phyloP scores from a whole-genome alignment of 2,329 filamentous ascomycete genomes.

The Aspergillus sp. region DNA sequence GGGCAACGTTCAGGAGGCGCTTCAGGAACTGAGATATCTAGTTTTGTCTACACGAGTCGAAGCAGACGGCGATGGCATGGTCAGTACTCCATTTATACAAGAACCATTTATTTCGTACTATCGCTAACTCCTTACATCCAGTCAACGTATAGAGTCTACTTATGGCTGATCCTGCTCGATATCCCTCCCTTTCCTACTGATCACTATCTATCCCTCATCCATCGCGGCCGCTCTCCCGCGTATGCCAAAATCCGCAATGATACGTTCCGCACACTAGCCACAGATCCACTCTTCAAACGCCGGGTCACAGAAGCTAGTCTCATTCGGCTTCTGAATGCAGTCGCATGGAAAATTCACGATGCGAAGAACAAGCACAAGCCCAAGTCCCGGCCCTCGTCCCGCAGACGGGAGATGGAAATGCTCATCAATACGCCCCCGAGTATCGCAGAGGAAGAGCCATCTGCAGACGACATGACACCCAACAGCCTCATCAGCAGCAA shows the following conservation, averaged over 20 bases:
- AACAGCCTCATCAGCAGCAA: constrained; percentile 24
- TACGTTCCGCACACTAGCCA: constrained; percentile 94
- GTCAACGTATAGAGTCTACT: constrained; percentile 92
- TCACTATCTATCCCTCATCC: constrained; percentile 85
- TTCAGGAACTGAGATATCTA: constrained; percentile 54
- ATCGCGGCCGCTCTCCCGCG: constrained; percentile 89
- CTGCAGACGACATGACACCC: constrained; percentile 34
- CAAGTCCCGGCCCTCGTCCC: constrained; percentile 44
- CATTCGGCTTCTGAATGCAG: constrained; percentile 90
- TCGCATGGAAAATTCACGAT: constrained; percentile 92
- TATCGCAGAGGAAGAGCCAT: constrained; percentile 48
- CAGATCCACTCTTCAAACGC: constrained; percentile 93
- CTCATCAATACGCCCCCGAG: constrained; percentile 43
- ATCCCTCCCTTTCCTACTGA: constrained; percentile 83
- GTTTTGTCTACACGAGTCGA: constrained; percentile 56
- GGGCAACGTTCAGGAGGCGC: constrained; percentile 59
- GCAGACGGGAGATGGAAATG: constrained; percentile 54
- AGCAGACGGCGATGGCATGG: constrained; percentile 59
- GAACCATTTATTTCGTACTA: neutral
- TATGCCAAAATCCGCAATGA: constrained; percentile 99
- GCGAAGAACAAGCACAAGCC: constrained; percentile 63
- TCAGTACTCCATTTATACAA: constrained; percentile 30
- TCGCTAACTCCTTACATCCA: constrained; percentile 43
- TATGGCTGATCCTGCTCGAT: constrained; percentile 93
- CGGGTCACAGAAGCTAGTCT: constrained; percentile 94